A percentile compares a stretch with the other conserved stretches of the same genome.
phyloP scores from a whole-genome alignment of 2,329 filamentous ascomycete species.

The Diaporthe capsici region DNA sequence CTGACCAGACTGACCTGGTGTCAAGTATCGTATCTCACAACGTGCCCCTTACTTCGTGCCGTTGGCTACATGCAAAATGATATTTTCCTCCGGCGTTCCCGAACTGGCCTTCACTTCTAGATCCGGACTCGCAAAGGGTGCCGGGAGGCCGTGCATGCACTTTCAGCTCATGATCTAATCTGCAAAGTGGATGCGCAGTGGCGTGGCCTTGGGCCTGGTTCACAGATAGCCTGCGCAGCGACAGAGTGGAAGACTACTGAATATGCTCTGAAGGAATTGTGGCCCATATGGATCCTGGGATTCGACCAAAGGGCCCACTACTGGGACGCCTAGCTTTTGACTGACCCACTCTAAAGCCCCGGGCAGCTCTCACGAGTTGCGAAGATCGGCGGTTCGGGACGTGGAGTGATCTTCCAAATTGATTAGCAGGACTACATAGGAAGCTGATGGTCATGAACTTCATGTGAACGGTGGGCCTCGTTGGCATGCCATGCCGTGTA shows the following conservation, averaged over 20 bases:
- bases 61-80: background rate
- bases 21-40: background rate
- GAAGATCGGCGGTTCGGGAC: constrained; percentile 13
- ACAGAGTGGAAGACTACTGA: background rate
- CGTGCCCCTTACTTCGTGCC: background rate
- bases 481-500: background rate
- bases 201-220: constrained; percentile 16
- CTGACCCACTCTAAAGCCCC: constrained; percentile 6
- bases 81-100: background rate
- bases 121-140: background rate
- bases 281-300: constrained; percentile 13
- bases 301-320: background rate
- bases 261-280: constrained; percentile 11
- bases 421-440: background rate
- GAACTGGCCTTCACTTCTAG: background rate
- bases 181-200: constrained; percentile 4
- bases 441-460: background rate
- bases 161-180: background rate
- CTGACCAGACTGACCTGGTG: background rate
- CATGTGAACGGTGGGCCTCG: background rate
- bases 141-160: background rate
- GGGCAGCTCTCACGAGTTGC: background rate
- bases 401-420: background rate
- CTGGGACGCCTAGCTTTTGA: background rate
- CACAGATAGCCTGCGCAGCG: background rate